Conservation (phyloP, 2,329 filamentous ascomycete genomes). For the Xylaria digitata region DNA sequence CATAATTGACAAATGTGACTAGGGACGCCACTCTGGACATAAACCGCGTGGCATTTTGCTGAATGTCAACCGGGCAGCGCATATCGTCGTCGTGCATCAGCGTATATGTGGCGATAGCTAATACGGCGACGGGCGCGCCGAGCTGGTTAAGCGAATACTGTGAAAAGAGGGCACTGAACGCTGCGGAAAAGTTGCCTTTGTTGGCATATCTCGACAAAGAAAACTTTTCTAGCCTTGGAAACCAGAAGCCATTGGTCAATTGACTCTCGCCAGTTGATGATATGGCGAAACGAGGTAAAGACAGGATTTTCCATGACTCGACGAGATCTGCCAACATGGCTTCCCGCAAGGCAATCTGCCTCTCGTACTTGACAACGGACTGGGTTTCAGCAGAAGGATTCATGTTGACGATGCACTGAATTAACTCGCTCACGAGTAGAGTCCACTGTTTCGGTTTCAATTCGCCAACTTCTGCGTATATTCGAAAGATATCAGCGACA, state of each 20-base stretch:
- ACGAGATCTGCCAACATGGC: conserved; percentile 54
- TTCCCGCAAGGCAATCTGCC: conserved; percentile 47
- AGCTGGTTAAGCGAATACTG: conserved; percentile 47
- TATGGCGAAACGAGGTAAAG: conserved; percentile 45
- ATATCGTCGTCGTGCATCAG: conserved; percentile 51
- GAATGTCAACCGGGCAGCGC: conserved; percentile 39
- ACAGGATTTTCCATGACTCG: conserved; percentile 56
- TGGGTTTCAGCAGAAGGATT: conserved; percentile 43
- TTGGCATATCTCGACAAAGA: conserved; percentile 37
- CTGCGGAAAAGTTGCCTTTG: conserved; percentile 44
- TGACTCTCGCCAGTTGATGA: conserved; percentile 32
- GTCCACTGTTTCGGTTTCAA: conserved; percentile 52
- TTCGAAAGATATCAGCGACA: conserved; percentile 54
- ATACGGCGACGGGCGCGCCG: conserved; percentile 45
- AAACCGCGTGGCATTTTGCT: conserved; percentile 44
- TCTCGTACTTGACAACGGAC: conserved; percentile 47
- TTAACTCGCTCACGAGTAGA: conserved; percentile 50
- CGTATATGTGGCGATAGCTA: conserved; percentile 55
- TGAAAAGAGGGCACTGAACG: conserved; percentile 53
- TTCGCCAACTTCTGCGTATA: conserved; percentile 51
- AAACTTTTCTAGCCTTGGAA: conserved; percentile 45
- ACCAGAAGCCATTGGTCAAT: conserved; percentile 47
- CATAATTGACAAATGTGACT: conserved; percentile 41
- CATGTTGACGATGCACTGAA: conserved; percentile 48
- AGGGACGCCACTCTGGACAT: conserved; percentile 45